Conservation (phyloP, 1,284 basidiomycete genomes). For the Veloporphyrellus conicus region DNA sequence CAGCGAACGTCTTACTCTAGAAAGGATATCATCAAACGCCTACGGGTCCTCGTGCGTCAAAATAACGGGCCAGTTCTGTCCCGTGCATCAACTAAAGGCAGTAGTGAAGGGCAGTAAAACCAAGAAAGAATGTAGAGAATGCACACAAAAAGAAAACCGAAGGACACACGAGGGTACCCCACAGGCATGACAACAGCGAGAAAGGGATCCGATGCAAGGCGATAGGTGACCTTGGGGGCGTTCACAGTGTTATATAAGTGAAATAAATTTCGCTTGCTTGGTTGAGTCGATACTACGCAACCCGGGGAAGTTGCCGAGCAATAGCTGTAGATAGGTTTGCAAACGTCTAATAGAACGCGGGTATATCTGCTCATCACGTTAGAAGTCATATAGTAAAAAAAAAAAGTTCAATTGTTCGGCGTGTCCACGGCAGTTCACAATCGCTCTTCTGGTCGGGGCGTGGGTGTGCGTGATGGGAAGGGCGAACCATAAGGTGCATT, state of each 20-base stretch:
- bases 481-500: slow-evolving; percentile 65
- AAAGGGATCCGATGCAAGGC: slow-evolving; percentile 25
- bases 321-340: slow-evolving; percentile 34
- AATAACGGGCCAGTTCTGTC: slow-evolving; percentile 14
- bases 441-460: slow-evolving; percentile 40
- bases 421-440: slow-evolving; percentile 22
- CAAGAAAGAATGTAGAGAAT: slow-evolving; percentile 26
- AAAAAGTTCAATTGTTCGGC: slow-evolving; percentile 15
- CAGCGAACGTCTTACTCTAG: slow-evolving; percentile 28
- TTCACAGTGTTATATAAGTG: slow-evolving; percentile 36
- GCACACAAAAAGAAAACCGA: slow-evolving; percentile 10
- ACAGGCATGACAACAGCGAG: slow-evolving; percentile 17
- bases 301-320: slow-evolving; percentile 27
- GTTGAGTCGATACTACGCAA: slow-evolving; percentile 23
- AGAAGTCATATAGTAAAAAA: slow-evolving; percentile 32
- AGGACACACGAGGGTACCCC: slow-evolving; percentile 21
- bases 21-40: slow-evolving; percentile 17
- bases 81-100: slow-evolving; percentile 13
- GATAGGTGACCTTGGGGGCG: slow-evolving; percentile 27
- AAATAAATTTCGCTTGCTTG: slow-evolving; percentile 35
- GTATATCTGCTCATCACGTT: slow-evolving; percentile 35
- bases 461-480: slow-evolving; percentile 56
- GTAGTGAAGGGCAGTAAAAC: slow-evolving; percentile 11
- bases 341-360: slow-evolving; percentile 34
- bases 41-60: slow-evolving; percentile 12